A percentile compares a stretch with the other conserved stretches of the same genome.
Evolutionary conservation across 306 rosid genomes (phyloP).

Genomic region (Elaeagnus macrophylla): DNA sequence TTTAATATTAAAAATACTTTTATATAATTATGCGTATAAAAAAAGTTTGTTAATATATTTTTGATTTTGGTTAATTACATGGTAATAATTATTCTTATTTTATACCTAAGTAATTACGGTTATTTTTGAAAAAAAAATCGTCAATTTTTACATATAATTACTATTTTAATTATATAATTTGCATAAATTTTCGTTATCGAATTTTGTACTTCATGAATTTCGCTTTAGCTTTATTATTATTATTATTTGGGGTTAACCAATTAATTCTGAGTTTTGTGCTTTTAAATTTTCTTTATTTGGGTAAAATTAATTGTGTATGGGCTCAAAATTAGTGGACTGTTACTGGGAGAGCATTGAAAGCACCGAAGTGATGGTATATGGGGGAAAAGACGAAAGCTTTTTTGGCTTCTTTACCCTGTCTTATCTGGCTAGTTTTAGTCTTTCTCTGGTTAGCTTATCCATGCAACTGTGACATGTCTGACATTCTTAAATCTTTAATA

Average conservation of each 20-base stretch:
- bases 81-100: no score
- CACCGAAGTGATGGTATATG: constrained; percentile 9
- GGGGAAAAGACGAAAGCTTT: not conserved
- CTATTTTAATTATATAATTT: no score
- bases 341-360: not conserved
- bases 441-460: constrained; percentile 5
- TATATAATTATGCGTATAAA: no score
- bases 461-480: constrained; percentile 16
- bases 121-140: no score
- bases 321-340: constrained; percentile 5
- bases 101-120: no score
- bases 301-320: not conserved
- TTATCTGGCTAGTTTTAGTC: constrained; percentile 16
- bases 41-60: no score
- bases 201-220: constrained; percentile 18
- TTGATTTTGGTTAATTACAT: no score
- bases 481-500: constrained; percentile 25
- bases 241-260: not conserved
- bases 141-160: no score
- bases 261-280: not conserved
- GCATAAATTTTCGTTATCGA: constrained; percentile 43
- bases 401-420: constrained; percentile 25
- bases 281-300: not conserved
- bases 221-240: not conserved
- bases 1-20: no score